These are phyloP conservation scores for Xylaria sp. DNA, from an alignment of 2,329 filamentous ascomycete genomes.

Conservation along the genomic window DNA sequence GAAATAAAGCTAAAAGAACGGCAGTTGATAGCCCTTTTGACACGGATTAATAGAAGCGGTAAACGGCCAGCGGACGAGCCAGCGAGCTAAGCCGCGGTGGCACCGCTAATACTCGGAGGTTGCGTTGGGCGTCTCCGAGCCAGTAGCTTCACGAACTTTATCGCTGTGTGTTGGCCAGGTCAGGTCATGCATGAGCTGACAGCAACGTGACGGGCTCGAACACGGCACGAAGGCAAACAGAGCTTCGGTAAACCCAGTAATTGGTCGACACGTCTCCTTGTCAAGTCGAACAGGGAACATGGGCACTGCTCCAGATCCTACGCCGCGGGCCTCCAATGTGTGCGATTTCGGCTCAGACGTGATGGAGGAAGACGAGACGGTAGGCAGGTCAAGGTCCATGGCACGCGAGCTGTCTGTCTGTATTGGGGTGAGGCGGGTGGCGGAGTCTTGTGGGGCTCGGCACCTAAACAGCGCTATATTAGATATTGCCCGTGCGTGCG, in stretches of 20 bases:
- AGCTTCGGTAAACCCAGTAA: conserved; percentile 28
- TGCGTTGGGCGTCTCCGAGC: conserved; percentile 37
- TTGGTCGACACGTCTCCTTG: conserved; percentile 36
- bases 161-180: conserved; percentile 34
- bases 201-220: conserved; percentile 29
- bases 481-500: background rate
- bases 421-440: conserved; percentile 17
- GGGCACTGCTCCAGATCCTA: conserved; percentile 31
- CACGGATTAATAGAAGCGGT: conserved; percentile 15
- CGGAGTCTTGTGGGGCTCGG: conserved; percentile 19
- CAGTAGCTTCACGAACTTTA: conserved; percentile 31
- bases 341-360: conserved; percentile 39
- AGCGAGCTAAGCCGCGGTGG: conserved; percentile 33
- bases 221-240: background rate
- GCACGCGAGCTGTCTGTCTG: conserved; percentile 9
- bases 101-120: conserved; percentile 35
- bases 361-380: background rate
- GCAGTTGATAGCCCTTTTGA: conserved; percentile 5
- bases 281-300: conserved; percentile 7
- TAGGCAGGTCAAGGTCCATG: background rate
- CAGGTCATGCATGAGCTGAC: conserved; percentile 33
- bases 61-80: conserved; percentile 7
- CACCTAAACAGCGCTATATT: background rate
- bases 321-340: conserved; percentile 7
- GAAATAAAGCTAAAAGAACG: background rate